These are phyloP conservation scores for Botrytis byssoidea DNA, from an alignment of 2,329 filamentous ascomycete species.

Conservation along the genomic window DNA sequence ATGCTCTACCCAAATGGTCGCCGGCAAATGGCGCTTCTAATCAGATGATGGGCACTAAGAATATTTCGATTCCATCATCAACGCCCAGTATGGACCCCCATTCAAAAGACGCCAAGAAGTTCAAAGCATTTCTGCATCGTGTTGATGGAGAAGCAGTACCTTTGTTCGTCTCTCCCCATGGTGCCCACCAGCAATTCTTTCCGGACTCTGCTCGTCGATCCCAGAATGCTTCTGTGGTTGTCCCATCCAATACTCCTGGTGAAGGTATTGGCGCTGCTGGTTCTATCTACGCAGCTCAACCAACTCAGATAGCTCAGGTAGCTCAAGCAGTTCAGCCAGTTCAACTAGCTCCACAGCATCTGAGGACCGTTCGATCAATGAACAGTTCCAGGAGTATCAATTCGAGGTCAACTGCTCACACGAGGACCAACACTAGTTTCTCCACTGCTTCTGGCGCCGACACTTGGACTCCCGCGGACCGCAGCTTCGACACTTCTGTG, in stretches of 20 bases:
- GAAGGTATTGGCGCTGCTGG: neutral
- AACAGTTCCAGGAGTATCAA: neutral
- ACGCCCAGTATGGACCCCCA: rapidly evolving
- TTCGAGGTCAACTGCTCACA: neutral
- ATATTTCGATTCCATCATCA: neutral
- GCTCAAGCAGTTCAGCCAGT: neutral
- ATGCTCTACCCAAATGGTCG: neutral
- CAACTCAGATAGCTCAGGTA: neutral
- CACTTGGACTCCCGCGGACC: neutral
- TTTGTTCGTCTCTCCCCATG: neutral
- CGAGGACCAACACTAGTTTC: neutral
- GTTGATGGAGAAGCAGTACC: neutral
- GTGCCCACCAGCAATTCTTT: neutral
- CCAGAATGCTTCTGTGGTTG: neutral
- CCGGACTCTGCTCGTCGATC: neutral
- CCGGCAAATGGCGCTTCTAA: neutral
- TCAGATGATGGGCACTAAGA: neutral
- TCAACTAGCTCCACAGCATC: neutral
- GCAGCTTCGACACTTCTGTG: neutral
- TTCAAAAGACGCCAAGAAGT: neutral
- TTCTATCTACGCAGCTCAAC: neutral
- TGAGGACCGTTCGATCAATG: neutral
- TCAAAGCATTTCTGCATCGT: neutral
- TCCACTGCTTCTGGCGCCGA: neutral
- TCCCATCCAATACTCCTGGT: too few species aligned